Conservation (phyloP, 225 moss, liverwort and hornwort genomes). For the Takakia lepidozioides region DNA sequence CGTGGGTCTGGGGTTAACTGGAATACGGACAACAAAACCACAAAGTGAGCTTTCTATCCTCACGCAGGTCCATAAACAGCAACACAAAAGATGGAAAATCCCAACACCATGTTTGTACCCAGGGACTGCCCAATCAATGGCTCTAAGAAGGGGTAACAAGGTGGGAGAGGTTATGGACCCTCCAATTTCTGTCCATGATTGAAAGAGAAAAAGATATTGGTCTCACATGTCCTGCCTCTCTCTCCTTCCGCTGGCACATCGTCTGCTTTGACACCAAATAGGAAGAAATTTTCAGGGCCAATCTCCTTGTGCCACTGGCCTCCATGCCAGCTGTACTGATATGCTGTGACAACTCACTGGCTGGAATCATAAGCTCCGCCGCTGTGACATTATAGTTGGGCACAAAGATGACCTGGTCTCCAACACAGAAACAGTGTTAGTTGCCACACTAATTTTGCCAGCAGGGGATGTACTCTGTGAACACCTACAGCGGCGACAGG, state of each 20-base stretch:
- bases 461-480: no score
- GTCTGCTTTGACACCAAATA: slow-evolving; percentile 60
- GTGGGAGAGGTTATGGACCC: no score
- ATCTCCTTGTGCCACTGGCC: slow-evolving; percentile 71
- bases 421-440: slow-evolving; percentile 32
- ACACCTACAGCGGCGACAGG: no score
- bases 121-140: no score
- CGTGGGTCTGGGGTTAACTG: slow-evolving; percentile 39
- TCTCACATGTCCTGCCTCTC: slow-evolving; percentile 31
- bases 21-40: background rate
- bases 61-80: no score
- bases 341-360: slow-evolving; percentile 73
- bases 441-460: no score
- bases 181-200: background rate
- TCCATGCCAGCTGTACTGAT: slow-evolving; percentile 82
- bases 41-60: background rate
- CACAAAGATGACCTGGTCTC: slow-evolving; percentile 64
- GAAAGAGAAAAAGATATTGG: slow-evolving; percentile 16
- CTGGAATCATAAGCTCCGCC: slow-evolving; percentile 63
- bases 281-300: slow-evolving; percentile 62
- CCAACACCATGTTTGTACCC: no score
- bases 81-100: no score
- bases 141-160: no score
- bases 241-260: slow-evolving; percentile 40
- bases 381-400: slow-evolving; percentile 77